Conservation (phyloP, 1,284 basidiomycete species). For the Moniliophthora roreri region DNA sequence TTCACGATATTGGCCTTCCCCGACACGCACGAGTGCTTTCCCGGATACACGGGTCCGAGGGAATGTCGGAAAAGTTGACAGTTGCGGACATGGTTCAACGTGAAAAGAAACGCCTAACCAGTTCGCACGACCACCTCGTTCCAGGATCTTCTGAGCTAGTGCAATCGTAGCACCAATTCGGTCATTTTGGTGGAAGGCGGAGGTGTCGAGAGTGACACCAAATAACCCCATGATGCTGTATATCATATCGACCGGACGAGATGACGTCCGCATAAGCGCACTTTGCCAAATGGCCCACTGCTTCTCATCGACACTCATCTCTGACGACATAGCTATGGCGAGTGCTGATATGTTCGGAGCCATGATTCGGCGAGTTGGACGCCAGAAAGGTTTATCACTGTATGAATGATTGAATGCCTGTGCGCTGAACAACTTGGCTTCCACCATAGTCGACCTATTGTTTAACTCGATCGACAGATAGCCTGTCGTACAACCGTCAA, state of each 20-base stretch:
- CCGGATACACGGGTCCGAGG: slow-evolving; percentile 21
- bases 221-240: slow-evolving; percentile 30
- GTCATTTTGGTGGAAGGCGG: slow-evolving; percentile 19
- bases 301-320: not conserved
- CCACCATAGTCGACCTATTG: not conserved
- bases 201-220: slow-evolving; percentile 21
- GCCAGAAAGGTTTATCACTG: slow-evolving; percentile 4
- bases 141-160: slow-evolving; percentile 21
- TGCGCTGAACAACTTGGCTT: slow-evolving; percentile 1
- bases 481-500: not conserved
- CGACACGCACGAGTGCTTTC: slow-evolving; percentile 12
- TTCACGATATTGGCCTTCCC: slow-evolving; percentile 3
- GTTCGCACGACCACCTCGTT: slow-evolving; percentile 19
- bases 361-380: slow-evolving; percentile 8
- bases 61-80: slow-evolving; percentile 24
- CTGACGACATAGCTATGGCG: slow-evolving; percentile 10
- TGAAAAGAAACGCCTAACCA: slow-evolving; percentile 20
- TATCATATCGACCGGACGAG: slow-evolving; percentile 26
- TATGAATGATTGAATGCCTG: not conserved
- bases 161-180: slow-evolving; percentile 23
- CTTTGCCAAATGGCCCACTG: slow-evolving; percentile 21
- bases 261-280: slow-evolving; percentile 24
- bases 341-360: slow-evolving; percentile 16
- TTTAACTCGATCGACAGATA: not conserved
- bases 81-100: slow-evolving; percentile 10